Percentiles rank a stretch among this genome's conserved stretches.
Conservation (phyloP, 192 early-diverging fungal species). For the Coemansia sp. region DNA sequence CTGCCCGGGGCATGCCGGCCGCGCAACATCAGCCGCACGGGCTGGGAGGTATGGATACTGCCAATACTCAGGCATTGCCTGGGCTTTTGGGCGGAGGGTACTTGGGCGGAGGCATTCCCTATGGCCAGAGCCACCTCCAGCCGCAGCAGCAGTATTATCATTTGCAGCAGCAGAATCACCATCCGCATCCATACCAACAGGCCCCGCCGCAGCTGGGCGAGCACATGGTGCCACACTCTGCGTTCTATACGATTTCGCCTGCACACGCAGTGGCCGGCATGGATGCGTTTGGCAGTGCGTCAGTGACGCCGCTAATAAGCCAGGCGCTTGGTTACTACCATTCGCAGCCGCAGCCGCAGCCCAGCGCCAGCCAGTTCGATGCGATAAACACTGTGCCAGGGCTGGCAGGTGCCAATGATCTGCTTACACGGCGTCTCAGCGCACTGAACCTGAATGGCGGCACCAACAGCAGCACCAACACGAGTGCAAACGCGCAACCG, state of each 20-base stretch:
- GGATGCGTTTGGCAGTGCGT: conserved; percentile 21
- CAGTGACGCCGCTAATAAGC: conserved; percentile 1
- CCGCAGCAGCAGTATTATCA: not conserved
- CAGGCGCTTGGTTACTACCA: conserved; percentile 13
- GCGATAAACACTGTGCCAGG: conserved; percentile 1
- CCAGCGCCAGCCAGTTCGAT: conserved; percentile 4
- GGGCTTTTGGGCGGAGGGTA: conserved; percentile 6
- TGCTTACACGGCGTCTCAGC: conserved; percentile 50
- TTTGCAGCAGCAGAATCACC: too few species aligned
- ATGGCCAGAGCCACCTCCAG: conserved; percentile 21
- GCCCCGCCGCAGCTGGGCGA: conserved; percentile 14
- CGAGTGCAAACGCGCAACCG: conserved; percentile 5
- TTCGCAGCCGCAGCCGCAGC: conserved; percentile 7
- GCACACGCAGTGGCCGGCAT: conserved; percentile 19
- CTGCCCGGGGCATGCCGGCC: conserved; percentile 7
- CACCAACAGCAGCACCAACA: conserved; percentile 9
- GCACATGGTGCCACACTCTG: conserved; percentile 32
- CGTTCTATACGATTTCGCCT: conserved; percentile 35
- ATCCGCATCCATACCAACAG: conserved; percentile 5
- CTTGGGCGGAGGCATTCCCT: conserved; percentile 6
- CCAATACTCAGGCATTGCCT: conserved; percentile 21
- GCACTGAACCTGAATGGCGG: conserved; percentile 26
- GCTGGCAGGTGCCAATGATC: conserved; percentile 23
- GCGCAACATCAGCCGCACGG: conserved; percentile 8
- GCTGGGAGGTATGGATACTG: conserved; percentile 17